Evolutionary conservation across 192 early-diverging fungal genomes (phyloP).

Genomic region (Podila epigama): DNA sequence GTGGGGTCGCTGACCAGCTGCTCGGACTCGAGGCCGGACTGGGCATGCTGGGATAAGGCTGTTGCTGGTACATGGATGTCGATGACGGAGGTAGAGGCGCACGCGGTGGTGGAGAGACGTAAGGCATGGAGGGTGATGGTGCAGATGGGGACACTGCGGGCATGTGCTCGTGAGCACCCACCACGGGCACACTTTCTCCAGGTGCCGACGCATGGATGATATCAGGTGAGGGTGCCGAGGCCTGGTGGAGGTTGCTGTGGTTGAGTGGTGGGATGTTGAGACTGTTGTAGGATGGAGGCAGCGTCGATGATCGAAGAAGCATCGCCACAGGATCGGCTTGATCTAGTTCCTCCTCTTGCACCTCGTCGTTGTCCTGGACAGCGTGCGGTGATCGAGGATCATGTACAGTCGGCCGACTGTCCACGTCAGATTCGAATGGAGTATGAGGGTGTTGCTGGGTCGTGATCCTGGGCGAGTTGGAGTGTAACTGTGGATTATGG

Average conservation of each 20-base stretch:
- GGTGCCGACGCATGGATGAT: background rate
- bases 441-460: background rate
- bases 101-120: constrained; percentile 26
- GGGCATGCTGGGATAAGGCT: background rate
- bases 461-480: constrained; percentile 18
- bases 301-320: constrained; percentile 8
- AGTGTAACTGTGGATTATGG: constrained; percentile 12
- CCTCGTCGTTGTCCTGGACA: background rate
- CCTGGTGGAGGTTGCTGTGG: constrained; percentile 9
- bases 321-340: background rate
- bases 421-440: background rate
- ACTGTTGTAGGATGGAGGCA: constrained; percentile 46
- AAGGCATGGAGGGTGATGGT: background rate
- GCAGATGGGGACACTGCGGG: background rate
- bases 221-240: constrained; percentile 31
- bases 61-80: background rate
- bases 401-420: constrained; percentile 23
- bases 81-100: constrained; percentile 8
- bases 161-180: background rate
- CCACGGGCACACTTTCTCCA: background rate
- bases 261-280: constrained; percentile 24
- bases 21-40: background rate
- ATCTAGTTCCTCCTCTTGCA: background rate
- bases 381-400: constrained; percentile 23
- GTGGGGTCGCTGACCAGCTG: background rate